Evolutionary conservation across 2,329 filamentous ascomycete genomes (phyloP).

Genomic region (Fusarium agapanthi): DNA sequence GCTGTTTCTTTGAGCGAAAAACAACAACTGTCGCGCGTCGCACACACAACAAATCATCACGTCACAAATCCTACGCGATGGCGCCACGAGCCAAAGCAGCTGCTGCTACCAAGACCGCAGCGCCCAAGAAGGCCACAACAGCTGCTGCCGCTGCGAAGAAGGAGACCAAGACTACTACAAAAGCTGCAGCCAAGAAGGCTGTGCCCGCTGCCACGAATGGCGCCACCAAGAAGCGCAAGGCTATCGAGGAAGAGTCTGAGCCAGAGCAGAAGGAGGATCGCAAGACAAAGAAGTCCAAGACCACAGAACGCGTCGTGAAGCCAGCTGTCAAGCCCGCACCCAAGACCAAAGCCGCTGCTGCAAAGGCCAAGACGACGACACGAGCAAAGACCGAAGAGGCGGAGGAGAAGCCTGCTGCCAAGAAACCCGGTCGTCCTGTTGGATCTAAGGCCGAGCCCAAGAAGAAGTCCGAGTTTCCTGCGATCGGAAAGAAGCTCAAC

Average conservation of each 20-base stretch:
- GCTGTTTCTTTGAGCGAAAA: not conserved
- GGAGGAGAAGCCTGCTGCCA: constrained; percentile 47
- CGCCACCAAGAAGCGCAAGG: constrained; percentile 43
- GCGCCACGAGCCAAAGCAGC: constrained; percentile 44
- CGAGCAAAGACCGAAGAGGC: constrained; percentile 56
- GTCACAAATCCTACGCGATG: constrained; percentile 41
- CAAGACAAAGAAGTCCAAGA: constrained; percentile 42
- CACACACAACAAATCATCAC: constrained; percentile 1
- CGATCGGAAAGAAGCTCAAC: constrained; percentile 75
- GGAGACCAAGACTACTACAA: constrained; percentile 32
- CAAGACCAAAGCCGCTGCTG: constrained; percentile 40
- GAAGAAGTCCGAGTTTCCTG: constrained; percentile 52
- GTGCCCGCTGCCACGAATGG: constrained; percentile 36
- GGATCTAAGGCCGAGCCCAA: constrained; percentile 31
- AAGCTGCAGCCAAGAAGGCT: constrained; percentile 34
- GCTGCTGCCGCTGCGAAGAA: constrained; percentile 37
- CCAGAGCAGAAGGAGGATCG: constrained; percentile 42
- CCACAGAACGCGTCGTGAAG: constrained; percentile 40
- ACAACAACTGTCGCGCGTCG: constrained; percentile 6
- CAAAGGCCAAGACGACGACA: constrained; percentile 38
- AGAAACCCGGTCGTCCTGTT: constrained; percentile 28
- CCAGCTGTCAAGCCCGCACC: constrained; percentile 39
- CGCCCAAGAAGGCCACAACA: constrained; percentile 40
- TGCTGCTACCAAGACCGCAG: constrained; percentile 37
- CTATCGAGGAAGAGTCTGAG: constrained; percentile 37